phyloP scores from a whole-genome alignment of 768 basidiomycete species.

The Amanita rubescens region DNA sequence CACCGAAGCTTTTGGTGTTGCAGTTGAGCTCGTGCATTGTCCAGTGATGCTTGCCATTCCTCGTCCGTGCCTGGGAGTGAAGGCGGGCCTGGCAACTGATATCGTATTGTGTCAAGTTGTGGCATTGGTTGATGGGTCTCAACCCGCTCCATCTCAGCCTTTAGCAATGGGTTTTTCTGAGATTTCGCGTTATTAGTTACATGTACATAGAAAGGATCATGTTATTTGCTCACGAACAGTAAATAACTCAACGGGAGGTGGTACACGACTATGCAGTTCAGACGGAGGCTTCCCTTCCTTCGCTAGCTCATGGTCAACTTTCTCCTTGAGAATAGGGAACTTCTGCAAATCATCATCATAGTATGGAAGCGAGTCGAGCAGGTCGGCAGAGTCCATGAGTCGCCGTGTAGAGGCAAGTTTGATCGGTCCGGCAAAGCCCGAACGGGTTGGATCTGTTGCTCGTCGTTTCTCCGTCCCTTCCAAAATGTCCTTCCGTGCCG shows the following conservation, averaged over 20 bases:
- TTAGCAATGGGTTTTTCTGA: conserved; percentile 63
- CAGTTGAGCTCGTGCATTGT: conserved; percentile 75
- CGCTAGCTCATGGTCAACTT: conserved; percentile 71
- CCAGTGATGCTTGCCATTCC: conserved; percentile 67
- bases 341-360: conserved; percentile 89
- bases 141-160: conserved; percentile 70
- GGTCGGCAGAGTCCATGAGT: conserved; percentile 19
- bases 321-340: conserved; percentile 60
- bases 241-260: conserved; percentile 60
- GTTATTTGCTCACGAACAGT: conserved; percentile 46
- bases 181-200: conserved; percentile 1
- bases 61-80: conserved; percentile 58
- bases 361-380: conserved; percentile 88
- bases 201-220: not conserved
- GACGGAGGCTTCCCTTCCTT: conserved; percentile 57
- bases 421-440: conserved; percentile 29
- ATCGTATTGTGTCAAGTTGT: conserved; percentile 63
- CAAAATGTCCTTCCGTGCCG: conserved; percentile 32
- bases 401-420: conserved; percentile 7
- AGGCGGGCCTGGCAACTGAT: conserved; percentile 65
- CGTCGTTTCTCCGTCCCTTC: conserved; percentile 11
- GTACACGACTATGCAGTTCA: conserved; percentile 62
- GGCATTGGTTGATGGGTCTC: conserved; percentile 58
- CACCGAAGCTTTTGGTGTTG: conserved; percentile 82
- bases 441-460: conserved; percentile 12